A percentile compares a stretch with the other conserved stretches of the same genome.
Conservation (phyloP, 345 rosid species). For the Firmiana major region DNA sequence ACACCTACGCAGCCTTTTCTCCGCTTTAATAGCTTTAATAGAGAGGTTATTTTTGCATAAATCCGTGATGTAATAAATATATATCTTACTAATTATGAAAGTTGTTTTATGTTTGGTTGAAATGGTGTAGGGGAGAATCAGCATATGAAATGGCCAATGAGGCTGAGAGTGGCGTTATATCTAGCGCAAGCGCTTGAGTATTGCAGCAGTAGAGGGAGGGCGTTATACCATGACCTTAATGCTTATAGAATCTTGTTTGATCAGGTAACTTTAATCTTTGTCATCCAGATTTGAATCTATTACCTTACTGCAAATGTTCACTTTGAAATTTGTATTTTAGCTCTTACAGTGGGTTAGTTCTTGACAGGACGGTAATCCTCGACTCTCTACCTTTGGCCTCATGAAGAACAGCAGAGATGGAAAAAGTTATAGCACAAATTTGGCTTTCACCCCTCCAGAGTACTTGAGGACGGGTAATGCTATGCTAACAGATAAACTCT, state of each 20-base stretch:
- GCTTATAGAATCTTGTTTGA: conserved; percentile 78
- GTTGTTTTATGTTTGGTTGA: conserved; percentile 8
- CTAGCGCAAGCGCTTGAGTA: conserved; percentile 77
- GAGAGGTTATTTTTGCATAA: too few relatives aligned
- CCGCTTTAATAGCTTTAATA: too few relatives aligned
- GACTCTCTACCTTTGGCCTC: conserved; percentile 79
- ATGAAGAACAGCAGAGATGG: conserved; percentile 93
- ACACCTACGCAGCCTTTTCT: too few relatives aligned
- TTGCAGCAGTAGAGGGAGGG: conserved; percentile 70
- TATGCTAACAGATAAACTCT: not conserved
- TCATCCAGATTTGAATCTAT: not conserved
- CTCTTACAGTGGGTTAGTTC: conserved; percentile 11
- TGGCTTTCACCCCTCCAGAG: conserved; percentile 89
- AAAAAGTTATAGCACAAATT: conserved; percentile 79
- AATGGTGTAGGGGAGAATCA: conserved; percentile 67
- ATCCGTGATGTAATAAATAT: too few relatives aligned
- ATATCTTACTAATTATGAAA: not conserved
- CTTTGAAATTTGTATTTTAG: conserved; percentile 6
- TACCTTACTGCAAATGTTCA: not conserved
- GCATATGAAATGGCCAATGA: conserved; percentile 91
- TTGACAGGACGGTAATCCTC: conserved; percentile 68
- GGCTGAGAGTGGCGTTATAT: conserved; percentile 75
- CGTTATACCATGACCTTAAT: conserved; percentile 76
- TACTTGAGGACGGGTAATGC: conserved; percentile 67
- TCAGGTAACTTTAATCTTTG: conserved; percentile 36